These are phyloP conservation scores for Claviceps pusilla DNA, from an alignment of 2,329 filamentous ascomycete genomes.

Conservation along the genomic window DNA sequence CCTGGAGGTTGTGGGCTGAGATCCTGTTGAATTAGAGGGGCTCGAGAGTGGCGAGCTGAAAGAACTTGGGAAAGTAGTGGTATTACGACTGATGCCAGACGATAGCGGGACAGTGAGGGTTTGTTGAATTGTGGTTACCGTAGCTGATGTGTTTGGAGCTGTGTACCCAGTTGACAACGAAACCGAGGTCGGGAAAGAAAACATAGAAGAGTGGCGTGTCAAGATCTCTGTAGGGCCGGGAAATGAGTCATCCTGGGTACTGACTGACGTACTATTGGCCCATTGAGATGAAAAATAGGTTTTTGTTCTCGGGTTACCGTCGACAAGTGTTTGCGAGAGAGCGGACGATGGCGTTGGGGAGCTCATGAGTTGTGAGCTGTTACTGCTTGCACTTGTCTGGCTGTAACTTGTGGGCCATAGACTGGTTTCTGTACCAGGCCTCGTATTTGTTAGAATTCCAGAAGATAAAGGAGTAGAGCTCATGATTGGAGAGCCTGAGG, in stretches of 20 bases:
- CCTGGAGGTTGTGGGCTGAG: background rate
- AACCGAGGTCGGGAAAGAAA: conserved; percentile 1
- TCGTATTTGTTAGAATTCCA: background rate
- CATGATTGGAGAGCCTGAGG: background rate
- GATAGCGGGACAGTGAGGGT: background rate
- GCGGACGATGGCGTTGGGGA: background rate
- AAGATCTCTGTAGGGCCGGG: background rate
- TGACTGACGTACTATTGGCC: conserved; percentile 1
- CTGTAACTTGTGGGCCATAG: background rate
- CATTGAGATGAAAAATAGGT: conserved; percentile 4
- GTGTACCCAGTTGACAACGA: background rate
- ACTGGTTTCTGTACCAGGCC: background rate
- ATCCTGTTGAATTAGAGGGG: background rate
- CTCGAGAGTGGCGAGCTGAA: background rate
- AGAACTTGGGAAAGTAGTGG: background rate
- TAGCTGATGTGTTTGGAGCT: background rate
- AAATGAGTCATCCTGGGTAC: background rate
- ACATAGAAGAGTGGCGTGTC: background rate
- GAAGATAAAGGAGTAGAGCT: background rate
- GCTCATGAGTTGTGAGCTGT: background rate
- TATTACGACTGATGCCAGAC: background rate
- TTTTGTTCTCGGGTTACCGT: conserved; percentile 2
- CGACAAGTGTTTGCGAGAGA: background rate
- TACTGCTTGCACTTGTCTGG: background rate
- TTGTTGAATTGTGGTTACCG: background rate